Conservation (phyloP, 2,329 filamentous ascomycete species). For the Alternaria longipes region DNA sequence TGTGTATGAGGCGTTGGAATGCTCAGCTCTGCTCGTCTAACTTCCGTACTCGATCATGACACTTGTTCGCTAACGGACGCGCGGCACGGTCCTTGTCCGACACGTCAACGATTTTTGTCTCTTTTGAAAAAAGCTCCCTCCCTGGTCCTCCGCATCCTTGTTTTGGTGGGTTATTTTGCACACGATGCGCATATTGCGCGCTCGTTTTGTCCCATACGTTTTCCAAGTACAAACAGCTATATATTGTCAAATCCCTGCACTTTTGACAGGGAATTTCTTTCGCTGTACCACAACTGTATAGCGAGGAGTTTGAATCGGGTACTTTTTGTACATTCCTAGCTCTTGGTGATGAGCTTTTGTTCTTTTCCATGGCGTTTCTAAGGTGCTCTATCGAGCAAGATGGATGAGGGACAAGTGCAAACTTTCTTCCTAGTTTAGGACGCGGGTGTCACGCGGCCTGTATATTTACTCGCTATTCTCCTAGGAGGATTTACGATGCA, state of each 20-base stretch:
- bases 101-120: conserved; percentile 12
- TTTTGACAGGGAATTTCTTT: conserved; percentile 2
- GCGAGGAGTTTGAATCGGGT: conserved; percentile 41
- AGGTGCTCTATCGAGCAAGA: neutral
- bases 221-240: conserved; percentile 1
- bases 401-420: conserved; percentile 1
- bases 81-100: conserved; percentile 21
- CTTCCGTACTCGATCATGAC: conserved; percentile 25
- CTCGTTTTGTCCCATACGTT: conserved; percentile 4
- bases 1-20: conserved; percentile 8
- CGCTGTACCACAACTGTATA: conserved; percentile 43
- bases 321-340: conserved; percentile 29
- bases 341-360: conserved; percentile 27
- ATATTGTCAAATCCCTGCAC: conserved; percentile 8
- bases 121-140: conserved; percentile 4
- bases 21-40: conserved; percentile 13
- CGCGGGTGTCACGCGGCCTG: neutral
- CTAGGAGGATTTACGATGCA: neutral
- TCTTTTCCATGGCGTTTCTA: conserved; percentile 15
- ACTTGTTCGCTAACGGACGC: conserved; percentile 25
- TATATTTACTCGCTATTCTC: neutral
- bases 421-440: neutral
- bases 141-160: neutral
- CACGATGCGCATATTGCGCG: conserved; percentile 13
- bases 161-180: conserved; percentile 9